These are phyloP conservation scores for Acacia crassicarpa DNA, from an alignment of 306 rosid species.

Conservation along the genomic window DNA sequence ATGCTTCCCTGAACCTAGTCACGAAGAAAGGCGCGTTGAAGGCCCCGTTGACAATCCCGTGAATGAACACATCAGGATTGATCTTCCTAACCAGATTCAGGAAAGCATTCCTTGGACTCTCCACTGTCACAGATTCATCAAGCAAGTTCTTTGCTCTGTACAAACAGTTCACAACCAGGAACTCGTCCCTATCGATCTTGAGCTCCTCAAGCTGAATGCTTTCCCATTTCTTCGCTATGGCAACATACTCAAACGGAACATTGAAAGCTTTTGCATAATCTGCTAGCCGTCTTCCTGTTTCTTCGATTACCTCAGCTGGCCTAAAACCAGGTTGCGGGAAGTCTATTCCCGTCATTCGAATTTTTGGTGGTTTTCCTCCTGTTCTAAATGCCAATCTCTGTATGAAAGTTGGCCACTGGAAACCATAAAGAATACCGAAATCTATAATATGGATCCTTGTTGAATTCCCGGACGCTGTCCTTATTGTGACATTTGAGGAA, in stretches of 20 bases:
- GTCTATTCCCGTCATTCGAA: conserved; percentile 92
- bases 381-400: conserved; percentile 55
- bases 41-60: conserved; percentile 73
- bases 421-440: conserved; percentile 93
- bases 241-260: conserved; percentile 78
- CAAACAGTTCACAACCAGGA: conserved; percentile 71
- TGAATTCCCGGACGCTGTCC: conserved; percentile 33
- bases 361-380: conserved; percentile 83
- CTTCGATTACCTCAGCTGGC: conserved; percentile 89
- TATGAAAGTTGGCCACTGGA: conserved; percentile 93
- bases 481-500: conserved; percentile 64
- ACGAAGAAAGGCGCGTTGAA: conserved; percentile 94
- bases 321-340: conserved; percentile 96
- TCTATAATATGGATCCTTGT: conserved; percentile 74
- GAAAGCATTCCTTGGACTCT: conserved; percentile 67
- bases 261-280: conserved; percentile 73
- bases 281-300: conserved; percentile 84
- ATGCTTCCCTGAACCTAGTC: conserved; percentile 86
- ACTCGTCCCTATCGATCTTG: conserved; percentile 71
- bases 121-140: conserved; percentile 80
- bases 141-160: conserved; percentile 76
- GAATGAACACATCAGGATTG: conserved; percentile 75
- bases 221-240: conserved; percentile 91
- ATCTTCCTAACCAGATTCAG: conserved; percentile 72
- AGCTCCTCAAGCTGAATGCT: conserved; percentile 78